Percentiles rank a stretch among this genome's conserved stretches.
phyloP scores from a whole-genome alignment of 495 filamentous ascomycete genomes.

The Neurospora hispaniola region DNA sequence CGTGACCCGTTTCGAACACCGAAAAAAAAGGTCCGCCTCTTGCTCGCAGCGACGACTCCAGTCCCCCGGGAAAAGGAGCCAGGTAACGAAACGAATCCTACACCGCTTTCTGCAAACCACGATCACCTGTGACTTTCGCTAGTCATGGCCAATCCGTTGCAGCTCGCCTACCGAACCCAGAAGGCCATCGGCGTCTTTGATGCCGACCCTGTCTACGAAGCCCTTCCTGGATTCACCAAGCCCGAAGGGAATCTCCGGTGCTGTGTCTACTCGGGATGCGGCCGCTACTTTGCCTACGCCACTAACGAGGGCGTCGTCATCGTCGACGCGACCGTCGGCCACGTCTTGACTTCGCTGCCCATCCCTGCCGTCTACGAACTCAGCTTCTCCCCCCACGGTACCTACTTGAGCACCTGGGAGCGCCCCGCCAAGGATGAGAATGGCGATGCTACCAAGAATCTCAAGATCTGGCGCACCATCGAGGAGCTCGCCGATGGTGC shows the following conservation, averaged over 20 bases:
- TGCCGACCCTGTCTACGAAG: slow-evolving; percentile 76
- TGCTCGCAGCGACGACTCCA: not conserved
- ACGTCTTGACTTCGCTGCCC: slow-evolving; percentile 61
- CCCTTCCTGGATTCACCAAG: slow-evolving; percentile 73
- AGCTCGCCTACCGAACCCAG: slow-evolving; percentile 91
- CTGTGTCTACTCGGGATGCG: slow-evolving; percentile 86
- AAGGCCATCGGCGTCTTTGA: slow-evolving; percentile 92
- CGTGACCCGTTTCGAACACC: not conserved
- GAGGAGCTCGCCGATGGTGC: slow-evolving; percentile 41
- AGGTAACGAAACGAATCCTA: slow-evolving; percentile 8
- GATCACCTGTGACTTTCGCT: slow-evolving; percentile 62
- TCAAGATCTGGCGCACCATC: slow-evolving; percentile 86
- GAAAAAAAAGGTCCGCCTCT: not conserved
- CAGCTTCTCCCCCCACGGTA: slow-evolving; percentile 85
- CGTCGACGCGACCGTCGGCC: slow-evolving; percentile 69
- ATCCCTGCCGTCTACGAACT: slow-evolving; percentile 83
- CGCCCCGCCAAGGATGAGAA: slow-evolving; percentile 83
- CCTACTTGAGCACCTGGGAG: slow-evolving; percentile 94
- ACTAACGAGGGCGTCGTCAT: slow-evolving; percentile 79
- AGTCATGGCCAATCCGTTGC: slow-evolving; percentile 82
- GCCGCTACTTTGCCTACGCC: slow-evolving; percentile 92
- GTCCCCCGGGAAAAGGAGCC: slow-evolving; percentile 9
- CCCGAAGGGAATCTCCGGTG: slow-evolving; percentile 92
- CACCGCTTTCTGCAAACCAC: slow-evolving; percentile 15
- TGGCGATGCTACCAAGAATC: slow-evolving; percentile 85